Evolutionary conservation across 2,329 filamentous ascomycete genomes (phyloP).

Genomic region (Pseudogymnoascus sp.): DNA sequence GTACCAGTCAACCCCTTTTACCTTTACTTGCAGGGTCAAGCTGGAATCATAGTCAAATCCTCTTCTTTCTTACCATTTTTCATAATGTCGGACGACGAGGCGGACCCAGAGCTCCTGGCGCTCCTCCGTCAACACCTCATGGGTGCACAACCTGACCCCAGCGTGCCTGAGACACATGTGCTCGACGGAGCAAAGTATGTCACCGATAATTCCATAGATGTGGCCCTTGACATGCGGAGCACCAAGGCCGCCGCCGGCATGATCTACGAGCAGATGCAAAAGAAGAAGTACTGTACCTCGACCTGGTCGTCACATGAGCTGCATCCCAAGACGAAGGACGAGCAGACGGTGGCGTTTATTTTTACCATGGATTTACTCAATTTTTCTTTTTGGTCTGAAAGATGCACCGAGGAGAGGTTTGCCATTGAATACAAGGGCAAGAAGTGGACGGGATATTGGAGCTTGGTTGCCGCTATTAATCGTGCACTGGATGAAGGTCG

Average conservation of each 20-base stretch:
- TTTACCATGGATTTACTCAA: constrained; percentile 97
- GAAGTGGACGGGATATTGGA: constrained; percentile 92
- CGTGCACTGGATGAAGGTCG: constrained; percentile 80
- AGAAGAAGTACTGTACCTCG: constrained; percentile 72
- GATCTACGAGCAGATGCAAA: constrained; percentile 76
- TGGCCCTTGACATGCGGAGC: constrained; percentile 74
- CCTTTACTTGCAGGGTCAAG: not conserved
- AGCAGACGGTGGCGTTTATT: constrained; percentile 78
- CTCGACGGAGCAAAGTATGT: constrained; percentile 77
- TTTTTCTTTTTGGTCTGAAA: constrained; percentile 91
- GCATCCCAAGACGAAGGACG: constrained; percentile 76
- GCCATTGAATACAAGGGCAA: constrained; percentile 72
- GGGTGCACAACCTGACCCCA: constrained; percentile 45
- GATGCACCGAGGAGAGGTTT: constrained; percentile 60
- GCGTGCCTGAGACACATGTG: constrained; percentile 68
- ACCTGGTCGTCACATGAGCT: constrained; percentile 85
- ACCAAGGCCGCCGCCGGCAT: constrained; percentile 74
- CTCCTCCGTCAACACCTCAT: constrained; percentile 75
- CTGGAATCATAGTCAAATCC: not conserved
- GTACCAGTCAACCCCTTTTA: not conserved
- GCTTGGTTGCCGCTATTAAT: constrained; percentile 78
- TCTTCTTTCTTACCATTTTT: not conserved
- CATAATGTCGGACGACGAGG: constrained; percentile 83
- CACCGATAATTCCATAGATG: constrained; percentile 87
- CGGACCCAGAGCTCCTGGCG: constrained; percentile 77